Base-by-base conservation (phyloP, 805 yeast species). In the Cyberlindnera xylosilytica region DNA sequence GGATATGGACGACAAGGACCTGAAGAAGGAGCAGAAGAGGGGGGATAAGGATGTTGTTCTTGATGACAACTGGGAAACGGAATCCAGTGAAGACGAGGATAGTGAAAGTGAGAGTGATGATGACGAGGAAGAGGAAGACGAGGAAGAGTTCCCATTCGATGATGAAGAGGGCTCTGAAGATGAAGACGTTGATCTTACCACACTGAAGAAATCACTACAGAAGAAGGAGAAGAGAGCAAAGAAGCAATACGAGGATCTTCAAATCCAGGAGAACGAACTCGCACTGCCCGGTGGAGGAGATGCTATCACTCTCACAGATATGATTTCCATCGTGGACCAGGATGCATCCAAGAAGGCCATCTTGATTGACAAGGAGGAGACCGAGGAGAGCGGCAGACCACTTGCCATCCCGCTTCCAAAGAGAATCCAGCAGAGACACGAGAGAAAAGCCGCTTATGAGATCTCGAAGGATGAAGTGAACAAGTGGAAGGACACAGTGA, bases 371-470 rank as follows among this genome's bases (percentile, higher is more conserved):
- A 57, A 49, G 38, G 62, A 60, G 33, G 64, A 51, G 18, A 44
- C 64, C 4, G 65, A 64, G 30, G 63, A 68, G 23, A 60, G 65
- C 16, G 52, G 65, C 15, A 70, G 72, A 47, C 73, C 91, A 1
- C 65, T 88, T 37, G 76, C 83, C 0, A 81, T 88, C 11, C 97
- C 98, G 2, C 70, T 89, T 41, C 96, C 97, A 1, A 78, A 79
- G 54, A 78, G 95, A 51, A 81, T 91, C 42, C 95, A 89, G 63
- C 78, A 86, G 53, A 79, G 93, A 58, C 76, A 83, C 51, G 96
- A 90, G 53, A 76, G 98, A 58, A 74, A 72, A 44, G 97, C 91
- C 2, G 98, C 99, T 0, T 90, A 86, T 61, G 95, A 87, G 44
- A 76, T 93, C 26, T 80, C 97, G 34, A 88, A 83, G 52, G 84